Conservation (phyloP, 176 grass and related monocot genomes). For the Chloris gayana region DNA sequence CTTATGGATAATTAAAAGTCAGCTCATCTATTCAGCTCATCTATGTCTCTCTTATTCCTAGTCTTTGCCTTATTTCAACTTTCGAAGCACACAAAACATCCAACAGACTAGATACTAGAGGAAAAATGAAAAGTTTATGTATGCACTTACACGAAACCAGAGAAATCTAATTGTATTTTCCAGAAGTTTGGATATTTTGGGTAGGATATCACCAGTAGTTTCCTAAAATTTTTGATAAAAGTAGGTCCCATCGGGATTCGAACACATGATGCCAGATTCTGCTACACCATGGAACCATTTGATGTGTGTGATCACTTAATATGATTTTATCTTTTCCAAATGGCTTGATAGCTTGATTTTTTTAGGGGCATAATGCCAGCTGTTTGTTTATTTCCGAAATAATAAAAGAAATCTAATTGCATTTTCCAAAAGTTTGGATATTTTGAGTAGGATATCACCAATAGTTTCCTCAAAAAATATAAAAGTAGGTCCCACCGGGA, state of each 20-base stretch:
- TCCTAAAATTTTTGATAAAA: neutral
- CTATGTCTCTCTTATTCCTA: no score
- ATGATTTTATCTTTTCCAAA: no score
- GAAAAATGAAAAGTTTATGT: no score
- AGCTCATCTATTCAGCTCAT: no score
- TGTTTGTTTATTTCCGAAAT: no score
- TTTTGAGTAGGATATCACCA: neutral
- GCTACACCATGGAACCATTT: slow-evolving; percentile 80
- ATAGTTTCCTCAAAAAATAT: neutral
- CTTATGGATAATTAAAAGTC: neutral
- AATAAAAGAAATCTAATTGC: no score
- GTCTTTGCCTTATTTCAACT: no score
- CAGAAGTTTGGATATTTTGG: neutral
- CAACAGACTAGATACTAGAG: no score
- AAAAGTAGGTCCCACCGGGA: slow-evolving; percentile 58
- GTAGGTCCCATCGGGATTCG: slow-evolving; percentile 82
- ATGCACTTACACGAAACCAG: neutral
- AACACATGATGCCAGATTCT: slow-evolving; percentile 93
- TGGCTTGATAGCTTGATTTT: no score
- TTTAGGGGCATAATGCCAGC: no score
- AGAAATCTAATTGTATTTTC: neutral
- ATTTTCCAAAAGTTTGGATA: neutral
- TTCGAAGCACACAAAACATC: no score
- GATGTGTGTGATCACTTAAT: neutral
- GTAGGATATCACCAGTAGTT: no score